These are phyloP conservation scores for Diaporthe ampelina DNA, from an alignment of 2,329 filamentous ascomycete species.

Conservation along the genomic window DNA sequence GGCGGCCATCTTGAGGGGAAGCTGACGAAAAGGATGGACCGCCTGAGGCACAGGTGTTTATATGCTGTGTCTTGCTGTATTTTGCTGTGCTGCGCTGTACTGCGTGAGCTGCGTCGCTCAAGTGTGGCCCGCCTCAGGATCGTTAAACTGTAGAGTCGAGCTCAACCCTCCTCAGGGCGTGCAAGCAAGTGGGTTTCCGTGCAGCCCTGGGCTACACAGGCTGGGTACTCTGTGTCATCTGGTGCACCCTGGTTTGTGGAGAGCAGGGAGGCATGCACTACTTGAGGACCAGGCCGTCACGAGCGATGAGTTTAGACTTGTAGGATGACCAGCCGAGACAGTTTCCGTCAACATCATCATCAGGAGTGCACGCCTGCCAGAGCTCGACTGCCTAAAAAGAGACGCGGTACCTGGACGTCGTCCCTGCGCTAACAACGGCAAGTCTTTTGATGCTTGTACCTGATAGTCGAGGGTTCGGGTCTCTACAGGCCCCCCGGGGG, in stretches of 20 bases:
- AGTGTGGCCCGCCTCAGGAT: conserved; percentile 22
- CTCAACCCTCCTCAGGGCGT: conserved; percentile 1
- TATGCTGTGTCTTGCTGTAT: not conserved
- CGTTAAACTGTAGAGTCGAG: conserved; percentile 7
- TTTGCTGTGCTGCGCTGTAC: not conserved
- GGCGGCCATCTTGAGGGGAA: conserved; percentile 61
- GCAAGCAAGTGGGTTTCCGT: not conserved
- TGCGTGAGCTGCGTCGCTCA: not conserved
- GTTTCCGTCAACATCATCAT: not conserved
- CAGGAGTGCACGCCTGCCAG: not conserved
- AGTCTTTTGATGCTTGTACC: not conserved
- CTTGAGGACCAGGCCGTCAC: not conserved
- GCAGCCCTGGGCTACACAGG: not conserved
- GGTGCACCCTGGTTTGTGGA: not conserved
- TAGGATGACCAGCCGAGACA: not conserved
- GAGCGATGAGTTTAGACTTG: not conserved
- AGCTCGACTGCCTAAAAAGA: not conserved
- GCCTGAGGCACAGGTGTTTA: not conserved
- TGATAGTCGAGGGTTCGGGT: not conserved
- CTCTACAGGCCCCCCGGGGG: not conserved
- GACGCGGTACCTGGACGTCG: not conserved
- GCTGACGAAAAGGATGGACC: not conserved
- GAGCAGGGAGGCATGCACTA: not conserved
- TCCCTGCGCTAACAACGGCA: not conserved
- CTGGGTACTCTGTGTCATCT: not conserved